Evolutionary conservation across 441 rosid genomes (phyloP), one percentile per base, ranked within the genome.

Genomic region (Brassica balearica): DNA sequence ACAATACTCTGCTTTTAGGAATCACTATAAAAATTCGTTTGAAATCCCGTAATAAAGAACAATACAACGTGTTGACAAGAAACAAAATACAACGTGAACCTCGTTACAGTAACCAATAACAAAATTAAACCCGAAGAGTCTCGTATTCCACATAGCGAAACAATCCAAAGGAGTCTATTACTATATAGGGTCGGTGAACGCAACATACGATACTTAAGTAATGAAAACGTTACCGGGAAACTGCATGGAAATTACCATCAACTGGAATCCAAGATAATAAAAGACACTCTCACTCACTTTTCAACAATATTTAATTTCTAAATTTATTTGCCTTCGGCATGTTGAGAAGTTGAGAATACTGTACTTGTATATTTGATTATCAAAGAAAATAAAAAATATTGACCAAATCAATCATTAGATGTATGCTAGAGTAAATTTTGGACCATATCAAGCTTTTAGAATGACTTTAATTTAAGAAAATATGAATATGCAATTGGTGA

Each of bases 161-260:
- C 34, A 55, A 36, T 22, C 67, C 72, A 65, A 71, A 17, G 14
- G 22, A 11, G 61, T 19, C 14, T 55, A 19, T 19, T 66, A 41
- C 3, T 19, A 11, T 20, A 11, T 46, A 14, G 77, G 65, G 79
- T 80, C 76, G 73, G 72, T 70, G 79, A 80, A 58, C 75, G 76
- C 76, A 56, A 75, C 76, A 23, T 10, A 69, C 70, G 14, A 5
- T 65, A n/a, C 4, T 25, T 75, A 23, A 70, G 6, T 75, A 23
- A 70, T 10, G n/a, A 65, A 65, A 65, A 75, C 73, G 67, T 58
- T 58, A 11, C 19, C 3, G 10, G 25, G 77, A 75, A 71, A 80
- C 51, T 71, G 69, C 83, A 46, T 65, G 70, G 80, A 80, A 80
- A 80, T 80, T 80, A 65, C 69, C 73, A 46, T 65, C 46, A 59